Base-by-base conservation (phyloP, 2,329 filamentous ascomycete genomes). In the Epichloe coenophiala region DNA sequence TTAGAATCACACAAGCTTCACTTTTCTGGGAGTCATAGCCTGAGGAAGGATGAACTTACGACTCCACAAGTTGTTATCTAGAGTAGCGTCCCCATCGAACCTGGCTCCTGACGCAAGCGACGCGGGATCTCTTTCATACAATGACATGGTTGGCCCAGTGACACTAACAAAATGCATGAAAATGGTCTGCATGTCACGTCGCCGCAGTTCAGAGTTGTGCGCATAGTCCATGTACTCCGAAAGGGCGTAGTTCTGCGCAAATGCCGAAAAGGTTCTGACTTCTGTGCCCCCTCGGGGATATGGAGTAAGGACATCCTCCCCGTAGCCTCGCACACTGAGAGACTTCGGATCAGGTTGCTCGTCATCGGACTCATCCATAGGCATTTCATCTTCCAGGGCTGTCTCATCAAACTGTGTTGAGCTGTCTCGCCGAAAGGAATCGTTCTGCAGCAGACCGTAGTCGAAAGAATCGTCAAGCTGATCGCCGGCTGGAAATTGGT, bases 91-190 rank as follows among this genome's bases (percentile, higher is more conserved):
- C 0, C 77, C 71, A 9, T 72, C 71, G 44, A 82, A 82, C 33
- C 86, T 74, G 6, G 59, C 59, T 44, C 61, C 61, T 31, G 82
- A 75, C 1, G 80, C 77, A 1, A 86, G 77, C 60, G 91, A 87
- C 50, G 82, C 77, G 2, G 86, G 82, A 63, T 90, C 82, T 49
- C 91, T 77, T 66, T 97, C 90, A 62, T 88, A 95, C 31, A 95
- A 76, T 1, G 90, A 95, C 62, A 97, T 79, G 56, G 80, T 86
- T 1, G 89, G 87, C 0, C 85, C 90, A 2, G 89, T 95, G 6
- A 93, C 84, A 57, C 88, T 85, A 45, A 97, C 81, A 64, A 96
- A 97, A 66, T 97, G 89, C 64, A 84, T 84, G 64, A 97, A 97
- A 6, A 95, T 82, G 33, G 83, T 78, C 13, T 88, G 84, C 11